Percentiles rank a stretch among this genome's conserved stretches.
These are phyloP conservation scores for Venturia carpophila DNA, from an alignment of 2,329 filamentous ascomycete genomes.

Conservation along the genomic window DNA sequence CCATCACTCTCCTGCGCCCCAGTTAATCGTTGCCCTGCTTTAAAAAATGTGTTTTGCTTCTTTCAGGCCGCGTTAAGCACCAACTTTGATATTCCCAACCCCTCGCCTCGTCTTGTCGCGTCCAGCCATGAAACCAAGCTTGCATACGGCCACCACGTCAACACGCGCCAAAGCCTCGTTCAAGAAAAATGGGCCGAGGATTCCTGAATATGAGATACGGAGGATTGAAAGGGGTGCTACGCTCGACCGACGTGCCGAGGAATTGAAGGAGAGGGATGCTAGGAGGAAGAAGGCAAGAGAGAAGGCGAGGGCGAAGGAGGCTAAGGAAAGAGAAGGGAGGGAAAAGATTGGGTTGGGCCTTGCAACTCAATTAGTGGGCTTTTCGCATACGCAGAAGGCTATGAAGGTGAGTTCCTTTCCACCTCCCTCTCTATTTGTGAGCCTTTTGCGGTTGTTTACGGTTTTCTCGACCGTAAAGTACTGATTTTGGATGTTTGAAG, in stretches of 20 bases:
- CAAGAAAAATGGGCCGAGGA: conserved; percentile 14
- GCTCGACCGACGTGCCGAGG: conserved; percentile 12
- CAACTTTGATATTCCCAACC: neutral
- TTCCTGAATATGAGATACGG: neutral
- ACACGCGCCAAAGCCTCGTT: conserved; percentile 17
- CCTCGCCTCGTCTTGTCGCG: neutral
- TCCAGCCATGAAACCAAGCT: neutral
- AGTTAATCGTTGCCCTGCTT: neutral
- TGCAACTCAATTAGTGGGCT: conserved; percentile 34
- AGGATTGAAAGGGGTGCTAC: neutral
- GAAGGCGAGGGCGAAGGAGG: conserved; percentile 28
- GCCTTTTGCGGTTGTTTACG: neutral
- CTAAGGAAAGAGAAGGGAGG: conserved; percentile 27
- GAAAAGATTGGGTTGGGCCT: conserved; percentile 29
- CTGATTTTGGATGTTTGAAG: conserved; percentile 27
- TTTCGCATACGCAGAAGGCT: conserved; percentile 30
- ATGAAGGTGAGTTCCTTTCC: conserved; percentile 26
- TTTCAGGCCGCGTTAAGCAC: neutral
- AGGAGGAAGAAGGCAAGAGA: conserved; percentile 5
- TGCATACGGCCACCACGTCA: conserved; percentile 1
- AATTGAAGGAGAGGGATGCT: conserved; percentile 11
- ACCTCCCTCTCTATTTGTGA: neutral
- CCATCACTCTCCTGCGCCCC: neutral
- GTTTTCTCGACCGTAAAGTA: neutral
- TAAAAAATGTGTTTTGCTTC: neutral